Conservation (phyloP, 2,329 filamentous ascomycete genomes). For the Aspergillus clavatus region DNA sequence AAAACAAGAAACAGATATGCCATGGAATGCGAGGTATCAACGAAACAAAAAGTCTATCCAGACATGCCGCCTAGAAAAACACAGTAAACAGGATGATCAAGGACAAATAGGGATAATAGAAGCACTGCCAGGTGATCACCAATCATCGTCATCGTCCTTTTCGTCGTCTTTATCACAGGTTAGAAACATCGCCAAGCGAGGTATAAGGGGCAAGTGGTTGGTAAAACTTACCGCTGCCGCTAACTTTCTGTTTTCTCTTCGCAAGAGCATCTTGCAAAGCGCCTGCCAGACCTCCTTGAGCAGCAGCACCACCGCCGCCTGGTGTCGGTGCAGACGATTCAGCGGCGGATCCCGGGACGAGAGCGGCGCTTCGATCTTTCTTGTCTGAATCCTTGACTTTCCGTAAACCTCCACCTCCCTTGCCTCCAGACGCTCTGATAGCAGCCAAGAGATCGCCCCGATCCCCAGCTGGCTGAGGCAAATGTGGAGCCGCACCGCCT, state of each 20-base stretch:
- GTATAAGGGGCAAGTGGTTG: background rate
- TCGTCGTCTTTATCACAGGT: conserved; percentile 40
- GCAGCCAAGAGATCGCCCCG: conserved; percentile 44
- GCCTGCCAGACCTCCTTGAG: conserved; percentile 66
- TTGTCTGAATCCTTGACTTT: conserved; percentile 46
- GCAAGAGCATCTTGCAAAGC: conserved; percentile 73
- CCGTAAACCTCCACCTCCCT: conserved; percentile 43
- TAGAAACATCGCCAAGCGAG: conserved; percentile 18
- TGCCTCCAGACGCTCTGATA: conserved; percentile 52
- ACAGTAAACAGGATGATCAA: background rate
- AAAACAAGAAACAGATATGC: conserved; percentile 5
- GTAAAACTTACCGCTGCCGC: conserved; percentile 76
- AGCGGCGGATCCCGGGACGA: conserved; percentile 48
- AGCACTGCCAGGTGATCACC: conserved; percentile 26
- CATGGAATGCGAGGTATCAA: conserved; percentile 15
- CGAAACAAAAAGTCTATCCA: conserved; percentile 1
- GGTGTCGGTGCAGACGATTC: conserved; percentile 55
- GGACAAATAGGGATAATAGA: background rate
- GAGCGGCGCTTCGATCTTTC: conserved; percentile 43
- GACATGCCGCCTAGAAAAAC: conserved; percentile 5
- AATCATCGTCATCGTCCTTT: conserved; percentile 44
- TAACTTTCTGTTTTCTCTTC: conserved; percentile 89
- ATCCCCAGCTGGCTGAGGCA: conserved; percentile 36
- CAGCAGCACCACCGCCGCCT: conserved; percentile 48
- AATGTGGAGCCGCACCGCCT: conserved; percentile 40